Base-by-base conservation (phyloP, 1,284 basidiomycete species). In the Apiotrichum domesticum region DNA sequence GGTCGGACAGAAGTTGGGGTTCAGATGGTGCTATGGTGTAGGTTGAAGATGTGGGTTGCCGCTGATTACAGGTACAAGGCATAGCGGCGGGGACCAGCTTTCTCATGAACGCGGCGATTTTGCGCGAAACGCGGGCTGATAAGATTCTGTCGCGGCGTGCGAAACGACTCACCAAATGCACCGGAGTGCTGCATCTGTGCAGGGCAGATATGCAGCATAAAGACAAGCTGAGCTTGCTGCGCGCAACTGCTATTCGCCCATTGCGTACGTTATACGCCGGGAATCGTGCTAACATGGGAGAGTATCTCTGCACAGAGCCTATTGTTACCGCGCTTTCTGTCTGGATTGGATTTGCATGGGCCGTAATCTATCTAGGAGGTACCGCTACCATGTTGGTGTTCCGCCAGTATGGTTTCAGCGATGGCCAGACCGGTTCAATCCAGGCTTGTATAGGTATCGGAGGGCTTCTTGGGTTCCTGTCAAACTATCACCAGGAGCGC, bases 401-500 rank as follows among this genome's bases (percentile, higher is more conserved):
- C 46, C 55, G 56, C 8, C 57, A 69, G 11, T 75, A 74, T 56
- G 73, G 72, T 15, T 72, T 68, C 57, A 65, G 59, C 33, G 50
- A 59, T 10, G 74, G 72, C 5, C 62, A 70, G 52, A 57, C 65
- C 2, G 50, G 50, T 14, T 60, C 62, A 4, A 56, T 71, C 15
- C 62, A 71, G 45, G 49, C 63, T 69, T 72, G 50, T 43, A 51
- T 51, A 6, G 46, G 48, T 33, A 48, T 80, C 41, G 90, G 89
- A 8, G 84, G 87, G 3, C 81, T 83, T 63, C 57, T 90, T 40
- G 90, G 88, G 0, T 86, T 87, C 46, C 64, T 87, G 35, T 84
- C 85, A 42, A 87, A 91, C 73, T 74, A 54, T 61, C 75, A 70
- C 56, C 73, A 75, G 63, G 71, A 74, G 58, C 47, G 61, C 44